Conservation (phyloP, 129 eudicot species). For the Ambrosia trifida region DNA sequence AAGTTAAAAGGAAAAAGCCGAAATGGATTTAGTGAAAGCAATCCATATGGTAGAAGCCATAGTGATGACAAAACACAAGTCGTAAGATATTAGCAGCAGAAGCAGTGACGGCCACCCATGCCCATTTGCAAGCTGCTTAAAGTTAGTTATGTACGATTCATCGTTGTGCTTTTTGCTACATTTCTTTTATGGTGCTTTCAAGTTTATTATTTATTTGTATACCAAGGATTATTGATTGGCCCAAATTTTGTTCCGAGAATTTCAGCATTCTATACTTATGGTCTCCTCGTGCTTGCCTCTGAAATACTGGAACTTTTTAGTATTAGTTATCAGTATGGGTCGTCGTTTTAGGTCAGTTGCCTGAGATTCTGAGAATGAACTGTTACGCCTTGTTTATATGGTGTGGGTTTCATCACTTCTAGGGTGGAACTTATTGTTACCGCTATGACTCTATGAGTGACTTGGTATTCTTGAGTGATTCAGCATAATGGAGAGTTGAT, state of each 20-base stretch:
- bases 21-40: conserved; percentile 59
- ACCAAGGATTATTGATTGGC: conserved; percentile 1
- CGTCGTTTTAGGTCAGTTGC: no score
- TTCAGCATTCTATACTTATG: neutral
- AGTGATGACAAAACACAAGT: conserved; percentile 42
- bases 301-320: neutral
- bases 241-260: neutral
- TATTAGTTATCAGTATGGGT: no score
- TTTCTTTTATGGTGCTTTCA: neutral
- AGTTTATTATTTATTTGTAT: neutral
- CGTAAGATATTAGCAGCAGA: conserved; percentile 57
- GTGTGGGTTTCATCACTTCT: no score
- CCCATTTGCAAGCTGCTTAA: neutral
- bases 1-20: conserved; percentile 59
- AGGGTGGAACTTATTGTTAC: no score
- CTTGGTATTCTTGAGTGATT: no score
- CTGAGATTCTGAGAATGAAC: no score
- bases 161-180: neutral
- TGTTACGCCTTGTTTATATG: no score
- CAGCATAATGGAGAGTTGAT: no score
- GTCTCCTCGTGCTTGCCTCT: neutral
- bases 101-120: neutral
- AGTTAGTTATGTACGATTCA: neutral
- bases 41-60: conserved; percentile 67
- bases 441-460: no score